Evolutionary conservation across 371 early-diverging fungal species (phyloP), one percentile per base, ranked within the genome.

Genomic region (Mortierella sp.): DNA sequence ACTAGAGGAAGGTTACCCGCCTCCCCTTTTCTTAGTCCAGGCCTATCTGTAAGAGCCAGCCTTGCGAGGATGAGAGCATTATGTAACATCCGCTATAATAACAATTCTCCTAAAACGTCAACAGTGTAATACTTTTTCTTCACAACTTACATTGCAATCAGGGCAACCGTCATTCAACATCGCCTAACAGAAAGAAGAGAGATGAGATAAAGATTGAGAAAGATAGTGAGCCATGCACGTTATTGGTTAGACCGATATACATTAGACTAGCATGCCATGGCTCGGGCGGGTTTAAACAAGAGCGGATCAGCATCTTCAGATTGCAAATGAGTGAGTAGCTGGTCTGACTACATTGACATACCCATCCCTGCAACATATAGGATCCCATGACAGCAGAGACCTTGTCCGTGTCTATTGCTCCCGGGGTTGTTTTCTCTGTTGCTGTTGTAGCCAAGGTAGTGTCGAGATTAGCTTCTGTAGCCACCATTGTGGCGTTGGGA

Each of bases 141-240:
- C 3, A 11, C 3, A 43, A 62, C 81, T 70, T 81, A 81, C 81
- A 59, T 72, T 75, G 76, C 81, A 81, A 43, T 81, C 81, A 28
- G 81, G 81, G 52, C 81, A 81, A n/a, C 81, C 81, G 24, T 81
- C 81, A 39, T 81, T 75, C 32, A 81, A 43, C 73, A 81, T 68
- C 10, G 70, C 55, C 81, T 81, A 68, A 16, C n/a, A n/a, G 24
- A 20, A 26, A 54, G 11, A n/a, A 20, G 11, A n/a, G 16, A 12
- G 35, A 52, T 12, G n/a, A 12, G 32, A 20, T 28, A 20, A 28
- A n/a, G 14, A 45, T 35, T 39, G 63, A 45, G 9, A 43, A 37
- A 55, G 40, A 57, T 10, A 39, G 52, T 6, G 62, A 39, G 2
- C 35, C 20, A 30, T 26, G 39, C 26, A 28, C 32, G 5, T 16